These are phyloP conservation scores for Marasmius tenuissimus DNA, from an alignment of 1,284 basidiomycete genomes.

Conservation along the genomic window DNA sequence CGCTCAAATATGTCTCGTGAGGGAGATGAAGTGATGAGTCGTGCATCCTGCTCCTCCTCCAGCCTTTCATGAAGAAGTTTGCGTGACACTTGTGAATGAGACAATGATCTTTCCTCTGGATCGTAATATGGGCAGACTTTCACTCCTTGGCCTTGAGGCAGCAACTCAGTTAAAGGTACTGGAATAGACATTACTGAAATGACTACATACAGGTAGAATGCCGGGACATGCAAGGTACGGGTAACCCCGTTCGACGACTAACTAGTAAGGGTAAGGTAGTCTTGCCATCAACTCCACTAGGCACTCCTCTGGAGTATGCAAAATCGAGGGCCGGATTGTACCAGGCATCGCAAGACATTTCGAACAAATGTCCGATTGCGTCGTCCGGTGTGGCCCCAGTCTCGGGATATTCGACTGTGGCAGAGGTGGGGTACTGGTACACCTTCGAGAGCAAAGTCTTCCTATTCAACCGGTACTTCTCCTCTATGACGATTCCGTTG, in stretches of 20 bases:
- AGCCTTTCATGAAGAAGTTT: slow-evolving; percentile 8
- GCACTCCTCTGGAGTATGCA: slow-evolving; percentile 10
- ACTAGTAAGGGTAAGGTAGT: slow-evolving; percentile 1
- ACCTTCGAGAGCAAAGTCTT: neutral
- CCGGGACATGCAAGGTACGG: slow-evolving; percentile 1
- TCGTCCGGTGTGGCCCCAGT: neutral
- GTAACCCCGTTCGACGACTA: neutral
- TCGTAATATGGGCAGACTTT: slow-evolving; percentile 19
- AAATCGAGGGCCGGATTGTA: slow-evolving; percentile 3
- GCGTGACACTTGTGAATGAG: slow-evolving; percentile 12
- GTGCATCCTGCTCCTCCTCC: neutral
- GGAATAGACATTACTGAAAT: neutral
- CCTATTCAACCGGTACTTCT: neutral
- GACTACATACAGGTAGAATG: slow-evolving; percentile 12
- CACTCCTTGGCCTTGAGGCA: slow-evolving; percentile 18
- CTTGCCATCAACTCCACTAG: neutral
- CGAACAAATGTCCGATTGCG: slow-evolving; percentile 12
- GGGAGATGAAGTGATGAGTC: neutral
- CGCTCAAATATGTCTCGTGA: slow-evolving; percentile 1
- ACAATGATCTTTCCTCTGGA: neutral
- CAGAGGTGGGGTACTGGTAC: neutral
- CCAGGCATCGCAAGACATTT: slow-evolving; percentile 4
- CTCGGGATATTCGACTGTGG: slow-evolving; percentile 1
- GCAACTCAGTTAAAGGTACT: neutral
- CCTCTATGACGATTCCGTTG: neutral